Evolutionary conservation across 2,329 filamentous ascomycete genomes (phyloP), one percentile per base, ranked within the genome.

Genomic region (Coniochaeta pulveracea): DNA sequence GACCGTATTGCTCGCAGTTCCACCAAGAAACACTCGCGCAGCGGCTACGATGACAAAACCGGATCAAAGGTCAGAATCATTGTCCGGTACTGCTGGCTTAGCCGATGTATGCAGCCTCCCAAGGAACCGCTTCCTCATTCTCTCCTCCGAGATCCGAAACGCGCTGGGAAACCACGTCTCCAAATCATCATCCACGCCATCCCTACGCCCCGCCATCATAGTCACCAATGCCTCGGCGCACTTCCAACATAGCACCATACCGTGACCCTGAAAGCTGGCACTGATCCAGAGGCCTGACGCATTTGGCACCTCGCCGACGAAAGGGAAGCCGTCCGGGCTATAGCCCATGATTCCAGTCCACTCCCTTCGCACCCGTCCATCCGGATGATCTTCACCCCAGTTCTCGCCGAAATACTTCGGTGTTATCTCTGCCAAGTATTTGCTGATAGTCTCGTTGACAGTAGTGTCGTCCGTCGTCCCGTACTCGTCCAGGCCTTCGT

Each of bases 261-360:
- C 74, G 48, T 80, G 73, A 1, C 77, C 77, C 41, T 77, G 76
- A 41, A 80, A 80, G 5, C 71, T 65, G 3, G 68, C 71, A 19
- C 64, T 60, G 1, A 76, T 55, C 60, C 68, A 77, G 15, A 80
- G 45, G 1, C 63, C 33, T 63, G 55, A 41, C 26, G 61, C 49
- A 0, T 49, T 57, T 3, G 60, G 59, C 36, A 72, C 51, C 37
- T 57, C 51, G 1, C 70, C 70, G 1, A 75, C 63, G 27, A 71
- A 57, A 0, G 71, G 70, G 26, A 66, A 52, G 0, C 61, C 61
- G 45, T 76, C 70, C 3, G 60, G 54, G 6, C 60, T 68, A 40
- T 64, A 70, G 1, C 67, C 69, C 65, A 73, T 74, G 41, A 73
- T 67, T 2, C 71, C 71, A 9, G 63, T 64, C 68, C 69, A 75